Evolutionary conservation across 2,329 filamentous ascomycete genomes (phyloP).

Genomic region (Alternaria gansuensis): DNA sequence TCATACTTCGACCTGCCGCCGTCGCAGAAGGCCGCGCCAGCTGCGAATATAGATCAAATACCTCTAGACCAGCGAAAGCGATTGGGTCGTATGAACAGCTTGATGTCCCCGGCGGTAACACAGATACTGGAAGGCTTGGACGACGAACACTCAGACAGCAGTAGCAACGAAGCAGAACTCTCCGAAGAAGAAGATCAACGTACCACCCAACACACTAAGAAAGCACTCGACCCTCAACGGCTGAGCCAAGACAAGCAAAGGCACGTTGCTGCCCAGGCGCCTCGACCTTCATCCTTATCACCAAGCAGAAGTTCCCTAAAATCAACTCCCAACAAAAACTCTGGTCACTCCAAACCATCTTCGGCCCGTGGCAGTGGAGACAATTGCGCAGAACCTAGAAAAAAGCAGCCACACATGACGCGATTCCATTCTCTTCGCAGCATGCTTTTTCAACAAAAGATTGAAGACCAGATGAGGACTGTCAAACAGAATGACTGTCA

Average conservation of each 20-base stretch:
- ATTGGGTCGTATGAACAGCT: slow-evolving; percentile 27
- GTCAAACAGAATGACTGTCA: slow-evolving; percentile 30
- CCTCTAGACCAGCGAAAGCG: slow-evolving; percentile 29
- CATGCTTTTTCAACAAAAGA: slow-evolving; percentile 44
- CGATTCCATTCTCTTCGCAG: slow-evolving; percentile 49
- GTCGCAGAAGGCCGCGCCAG: slow-evolving; percentile 28
- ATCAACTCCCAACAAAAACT: slow-evolving; percentile 22
- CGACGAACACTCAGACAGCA: slow-evolving; percentile 40
- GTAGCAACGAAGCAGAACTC: slow-evolving; percentile 32
- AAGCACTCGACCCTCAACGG: slow-evolving; percentile 17
- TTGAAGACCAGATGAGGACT: slow-evolving; percentile 42
- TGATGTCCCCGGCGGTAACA: slow-evolving; percentile 45
- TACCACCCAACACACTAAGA: slow-evolving; percentile 17
- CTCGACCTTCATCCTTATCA: slow-evolving; percentile 23
- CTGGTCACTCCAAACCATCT: slow-evolving; percentile 19
- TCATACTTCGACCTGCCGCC: slow-evolving; percentile 49
- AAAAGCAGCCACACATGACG: slow-evolving; percentile 40
- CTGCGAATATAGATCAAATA: slow-evolving; percentile 23
- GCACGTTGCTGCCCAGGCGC: slow-evolving; percentile 13
- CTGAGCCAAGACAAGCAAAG: slow-evolving; percentile 21
- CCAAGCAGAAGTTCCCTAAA: slow-evolving; percentile 25
- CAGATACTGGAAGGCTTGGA: slow-evolving; percentile 43
- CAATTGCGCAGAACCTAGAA: slow-evolving; percentile 25
- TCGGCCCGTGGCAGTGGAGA: slow-evolving; percentile 18
- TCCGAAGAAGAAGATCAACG: slow-evolving; percentile 26